These are phyloP conservation scores for Cercospora zeina DNA, from an alignment of 2,329 filamentous ascomycete species.

Conservation along the genomic window DNA sequence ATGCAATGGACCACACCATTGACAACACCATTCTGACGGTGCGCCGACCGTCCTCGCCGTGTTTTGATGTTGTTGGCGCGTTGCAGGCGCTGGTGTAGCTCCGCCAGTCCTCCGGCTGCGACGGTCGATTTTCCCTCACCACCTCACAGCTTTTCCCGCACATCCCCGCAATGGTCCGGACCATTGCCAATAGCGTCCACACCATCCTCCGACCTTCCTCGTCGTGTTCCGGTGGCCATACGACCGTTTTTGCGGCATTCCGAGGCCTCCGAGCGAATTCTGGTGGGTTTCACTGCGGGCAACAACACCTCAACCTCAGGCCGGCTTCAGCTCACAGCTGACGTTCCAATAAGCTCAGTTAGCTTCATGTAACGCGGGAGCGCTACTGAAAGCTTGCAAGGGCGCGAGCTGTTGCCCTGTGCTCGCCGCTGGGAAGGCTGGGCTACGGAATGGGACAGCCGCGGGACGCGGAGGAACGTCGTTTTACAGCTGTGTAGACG, in stretches of 20 bases:
- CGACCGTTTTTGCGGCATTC: background rate
- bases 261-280: background rate
- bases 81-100: background rate
- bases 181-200: background rate
- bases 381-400: background rate
- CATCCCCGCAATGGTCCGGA: background rate
- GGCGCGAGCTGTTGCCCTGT: slow-evolving; percentile 6
- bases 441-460: background rate
- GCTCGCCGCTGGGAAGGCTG: slow-evolving; percentile 6
- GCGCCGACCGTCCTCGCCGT: too few species aligned
- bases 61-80: too few species aligned
- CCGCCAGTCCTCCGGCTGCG: background rate
- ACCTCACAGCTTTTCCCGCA: background rate
- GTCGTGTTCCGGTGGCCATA: background rate
- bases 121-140: background rate
- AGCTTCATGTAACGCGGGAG: background rate
- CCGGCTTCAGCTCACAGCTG: background rate
- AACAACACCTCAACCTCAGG: background rate
- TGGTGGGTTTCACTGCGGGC: background rate
- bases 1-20: too few species aligned
- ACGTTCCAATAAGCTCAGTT: slow-evolving; percentile 6
- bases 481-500: background rate
- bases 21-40: too few species aligned
- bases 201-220: background rate
- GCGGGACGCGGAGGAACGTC: slow-evolving; percentile 1